These are phyloP conservation scores for Penicillium decumbens DNA, from an alignment of 2,329 filamentous ascomycete genomes.

Conservation along the genomic window DNA sequence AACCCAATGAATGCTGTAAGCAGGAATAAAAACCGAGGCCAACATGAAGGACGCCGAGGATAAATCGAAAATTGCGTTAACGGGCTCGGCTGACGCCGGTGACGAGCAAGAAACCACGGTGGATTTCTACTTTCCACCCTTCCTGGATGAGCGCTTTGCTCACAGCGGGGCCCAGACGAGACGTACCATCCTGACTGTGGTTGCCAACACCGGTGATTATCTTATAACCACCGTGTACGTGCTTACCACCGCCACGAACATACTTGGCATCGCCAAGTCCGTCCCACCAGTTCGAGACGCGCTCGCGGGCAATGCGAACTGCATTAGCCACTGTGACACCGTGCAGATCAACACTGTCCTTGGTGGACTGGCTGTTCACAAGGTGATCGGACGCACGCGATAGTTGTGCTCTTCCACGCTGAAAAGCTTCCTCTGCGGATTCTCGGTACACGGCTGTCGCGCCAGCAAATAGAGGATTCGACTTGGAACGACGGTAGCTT, in stretches of 20 bases:
- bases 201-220: conserved; percentile 77
- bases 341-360: conserved; percentile 68
- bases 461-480: conserved; percentile 67
- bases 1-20: neutral
- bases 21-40: neutral
- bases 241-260: conserved; percentile 40
- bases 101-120: conserved; percentile 66
- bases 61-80: conserved; percentile 17
- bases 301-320: conserved; percentile 67
- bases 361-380: conserved; percentile 63
- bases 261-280: conserved; percentile 61
- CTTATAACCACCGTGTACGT: conserved; percentile 56
- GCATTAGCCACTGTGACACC: conserved; percentile 77
- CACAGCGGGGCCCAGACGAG: conserved; percentile 74
- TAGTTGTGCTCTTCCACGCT: conserved; percentile 54
- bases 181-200: conserved; percentile 72
- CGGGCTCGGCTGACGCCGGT: conserved; percentile 48
- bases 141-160: conserved; percentile 67
- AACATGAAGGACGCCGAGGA: neutral
- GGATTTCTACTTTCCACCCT: conserved; percentile 76
- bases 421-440: conserved; percentile 61
- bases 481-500: conserved; percentile 58
- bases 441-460: conserved; percentile 73
- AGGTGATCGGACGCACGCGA: conserved; percentile 65
- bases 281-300: conserved; percentile 71